Conservation (phyloP, 1,284 basidiomycete species). For the Pholiota adiposa region DNA sequence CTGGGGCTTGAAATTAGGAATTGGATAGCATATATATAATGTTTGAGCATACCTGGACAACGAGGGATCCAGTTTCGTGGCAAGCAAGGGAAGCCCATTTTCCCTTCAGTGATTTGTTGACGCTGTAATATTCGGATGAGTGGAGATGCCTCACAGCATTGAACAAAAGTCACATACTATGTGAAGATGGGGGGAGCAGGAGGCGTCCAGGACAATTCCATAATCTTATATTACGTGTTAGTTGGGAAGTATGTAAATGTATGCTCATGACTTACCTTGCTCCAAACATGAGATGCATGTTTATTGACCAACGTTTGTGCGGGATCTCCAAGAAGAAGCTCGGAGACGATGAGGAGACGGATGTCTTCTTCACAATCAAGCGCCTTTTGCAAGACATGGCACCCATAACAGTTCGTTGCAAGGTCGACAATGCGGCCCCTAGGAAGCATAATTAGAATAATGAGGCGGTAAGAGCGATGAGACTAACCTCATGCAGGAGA, state of each 20-base stretch:
- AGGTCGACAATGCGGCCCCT: slow-evolving; percentile 83
- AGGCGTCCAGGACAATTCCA: slow-evolving; percentile 82
- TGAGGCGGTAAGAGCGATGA: slow-evolving; percentile 2
- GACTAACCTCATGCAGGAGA: slow-evolving; percentile 75
- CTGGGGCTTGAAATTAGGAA: slow-evolving; percentile 38
- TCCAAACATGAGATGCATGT: slow-evolving; percentile 87
- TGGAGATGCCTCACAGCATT: not conserved
- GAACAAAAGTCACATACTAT: slow-evolving; percentile 57
- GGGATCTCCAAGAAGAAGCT: slow-evolving; percentile 78
- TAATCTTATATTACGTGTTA: slow-evolving; percentile 52
- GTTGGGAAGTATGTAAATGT: not conserved
- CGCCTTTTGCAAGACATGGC: slow-evolving; percentile 86
- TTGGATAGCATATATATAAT: slow-evolving; percentile 14
- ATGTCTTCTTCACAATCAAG: slow-evolving; percentile 86
- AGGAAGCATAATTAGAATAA: not conserved
- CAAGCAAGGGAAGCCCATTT: slow-evolving; percentile 88
- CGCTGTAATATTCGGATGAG: slow-evolving; percentile 44
- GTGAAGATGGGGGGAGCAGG: slow-evolving; percentile 84
- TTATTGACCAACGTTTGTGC: slow-evolving; percentile 84
- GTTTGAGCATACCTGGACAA: slow-evolving; percentile 78
- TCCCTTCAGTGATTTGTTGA: slow-evolving; percentile 81
- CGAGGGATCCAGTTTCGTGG: slow-evolving; percentile 83
- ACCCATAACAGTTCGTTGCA: slow-evolving; percentile 85
- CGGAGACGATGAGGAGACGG: slow-evolving; percentile 76
- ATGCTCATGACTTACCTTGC: slow-evolving; percentile 57